These are phyloP conservation scores for Colletotrichum abscissum DNA, from an alignment of 2,329 filamentous ascomycete genomes.

Conservation along the genomic window DNA sequence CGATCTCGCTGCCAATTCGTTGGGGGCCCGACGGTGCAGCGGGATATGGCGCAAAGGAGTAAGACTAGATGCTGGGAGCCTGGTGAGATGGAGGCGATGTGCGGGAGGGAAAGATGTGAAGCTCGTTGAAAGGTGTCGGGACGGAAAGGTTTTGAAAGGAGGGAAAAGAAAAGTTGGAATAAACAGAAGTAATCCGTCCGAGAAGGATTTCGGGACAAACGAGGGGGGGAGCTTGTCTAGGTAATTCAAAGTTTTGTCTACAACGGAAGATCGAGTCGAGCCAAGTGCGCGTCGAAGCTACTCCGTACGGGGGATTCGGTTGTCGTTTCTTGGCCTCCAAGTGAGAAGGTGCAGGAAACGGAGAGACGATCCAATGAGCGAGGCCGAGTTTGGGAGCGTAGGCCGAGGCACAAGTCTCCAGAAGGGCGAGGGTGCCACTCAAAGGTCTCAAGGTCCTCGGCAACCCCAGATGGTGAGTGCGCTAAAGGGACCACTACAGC, in stretches of 20 bases:
- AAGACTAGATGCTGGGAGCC: background rate
- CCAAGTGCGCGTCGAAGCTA: background rate
- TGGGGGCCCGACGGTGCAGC: background rate
- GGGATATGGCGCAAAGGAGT: background rate
- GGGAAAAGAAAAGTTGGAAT: slow-evolving; percentile 13
- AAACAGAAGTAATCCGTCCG: slow-evolving; percentile 7
- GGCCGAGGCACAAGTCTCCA: slow-evolving; percentile 33
- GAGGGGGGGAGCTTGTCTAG: slow-evolving; percentile 14
- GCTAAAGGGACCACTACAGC: slow-evolving; percentile 13
- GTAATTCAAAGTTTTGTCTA: slow-evolving; percentile 8
- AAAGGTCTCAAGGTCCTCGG: slow-evolving; percentile 34
- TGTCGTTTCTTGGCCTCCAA: background rate
- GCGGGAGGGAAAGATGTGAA: background rate
- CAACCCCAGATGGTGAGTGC: slow-evolving; percentile 28
- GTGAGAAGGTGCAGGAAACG: slow-evolving; percentile 9
- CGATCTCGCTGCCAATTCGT: slow-evolving; percentile 15
- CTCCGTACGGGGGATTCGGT: background rate
- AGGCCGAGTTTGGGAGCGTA: slow-evolving; percentile 27
- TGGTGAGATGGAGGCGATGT: slow-evolving; percentile 9
- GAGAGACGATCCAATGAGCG: slow-evolving; percentile 22
- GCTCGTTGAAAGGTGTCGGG: background rate
- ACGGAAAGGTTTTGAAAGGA: background rate
- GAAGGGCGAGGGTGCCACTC: slow-evolving; percentile 18
- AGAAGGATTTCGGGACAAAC: slow-evolving; percentile 1
- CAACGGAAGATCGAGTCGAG: background rate